Percentiles rank a stretch among this genome's conserved stretches.
Conservation (phyloP, 192 early-diverging fungal genomes). For the Rhizophagus sp. region DNA sequence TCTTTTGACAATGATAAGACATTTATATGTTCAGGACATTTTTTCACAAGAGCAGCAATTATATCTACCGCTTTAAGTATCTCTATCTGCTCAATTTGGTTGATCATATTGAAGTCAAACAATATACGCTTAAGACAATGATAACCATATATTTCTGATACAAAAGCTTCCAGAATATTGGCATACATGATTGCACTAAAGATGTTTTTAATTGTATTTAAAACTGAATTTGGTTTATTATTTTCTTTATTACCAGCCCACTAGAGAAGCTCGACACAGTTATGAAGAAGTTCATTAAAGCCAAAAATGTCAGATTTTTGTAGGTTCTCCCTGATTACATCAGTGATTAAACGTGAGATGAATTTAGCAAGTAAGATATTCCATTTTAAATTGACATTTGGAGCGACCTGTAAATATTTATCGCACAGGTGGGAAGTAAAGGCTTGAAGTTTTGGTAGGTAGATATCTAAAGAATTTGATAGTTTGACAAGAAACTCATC, state of each 20-base stretch:
- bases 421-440: background rate
- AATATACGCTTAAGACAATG: background rate
- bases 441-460: background rate
- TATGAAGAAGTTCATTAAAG: background rate
- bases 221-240: background rate
- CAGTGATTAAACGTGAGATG: background rate
- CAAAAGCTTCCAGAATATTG: background rate
- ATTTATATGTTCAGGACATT: slow-evolving; percentile 12
- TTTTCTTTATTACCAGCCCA: background rate
- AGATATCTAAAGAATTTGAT: background rate
- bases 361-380: background rate
- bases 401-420: background rate
- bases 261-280: slow-evolving; percentile 15
- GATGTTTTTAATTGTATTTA: background rate
- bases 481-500: background rate
- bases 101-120: background rate
- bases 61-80: background rate
- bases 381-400: background rate
- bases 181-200: background rate
- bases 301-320: background rate
- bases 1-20: background rate
- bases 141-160: background rate
- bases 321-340: background rate
- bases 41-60: background rate
- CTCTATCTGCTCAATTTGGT: background rate